Percentiles rank a stretch among this genome's conserved stretches.
Conservation (phyloP, 2,329 filamentous ascomycete species). For the Cercospora sp. region DNA sequence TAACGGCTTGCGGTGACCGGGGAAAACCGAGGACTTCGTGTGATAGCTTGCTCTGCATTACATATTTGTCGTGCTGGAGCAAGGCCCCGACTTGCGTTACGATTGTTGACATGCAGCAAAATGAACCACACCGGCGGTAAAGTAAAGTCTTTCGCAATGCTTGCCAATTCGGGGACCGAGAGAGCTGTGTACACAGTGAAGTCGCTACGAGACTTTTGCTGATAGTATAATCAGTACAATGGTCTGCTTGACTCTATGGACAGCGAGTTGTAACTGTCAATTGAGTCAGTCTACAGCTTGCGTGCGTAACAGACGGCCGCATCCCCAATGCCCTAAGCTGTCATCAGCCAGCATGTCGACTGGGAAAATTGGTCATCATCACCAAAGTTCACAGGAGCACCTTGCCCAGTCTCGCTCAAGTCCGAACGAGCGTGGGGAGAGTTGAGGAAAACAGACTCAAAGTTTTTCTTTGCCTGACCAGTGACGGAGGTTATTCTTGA, state of each 20-base stretch:
- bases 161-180: neutral
- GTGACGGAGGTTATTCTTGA: neutral
- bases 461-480: neutral
- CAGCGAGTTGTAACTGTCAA: no score
- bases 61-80: neutral
- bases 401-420: neutral
- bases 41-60: neutral
- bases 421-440: neutral
- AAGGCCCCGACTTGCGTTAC: neutral
- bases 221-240: neutral
- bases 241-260: no score
- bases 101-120: neutral
- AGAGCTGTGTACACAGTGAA: neutral
- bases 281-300: neutral
- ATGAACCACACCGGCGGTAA: neutral
- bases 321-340: neutral
- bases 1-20: neutral
- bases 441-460: neutral
- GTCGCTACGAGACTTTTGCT: neutral
- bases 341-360: neutral
- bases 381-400: neutral
- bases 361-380: neutral
- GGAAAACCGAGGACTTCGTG: neutral
- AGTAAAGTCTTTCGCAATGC: neutral
- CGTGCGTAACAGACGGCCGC: neutral